These are phyloP conservation scores for Tilletia indica DNA, from an alignment of 1,284 basidiomycete genomes.

Conservation along the genomic window DNA sequence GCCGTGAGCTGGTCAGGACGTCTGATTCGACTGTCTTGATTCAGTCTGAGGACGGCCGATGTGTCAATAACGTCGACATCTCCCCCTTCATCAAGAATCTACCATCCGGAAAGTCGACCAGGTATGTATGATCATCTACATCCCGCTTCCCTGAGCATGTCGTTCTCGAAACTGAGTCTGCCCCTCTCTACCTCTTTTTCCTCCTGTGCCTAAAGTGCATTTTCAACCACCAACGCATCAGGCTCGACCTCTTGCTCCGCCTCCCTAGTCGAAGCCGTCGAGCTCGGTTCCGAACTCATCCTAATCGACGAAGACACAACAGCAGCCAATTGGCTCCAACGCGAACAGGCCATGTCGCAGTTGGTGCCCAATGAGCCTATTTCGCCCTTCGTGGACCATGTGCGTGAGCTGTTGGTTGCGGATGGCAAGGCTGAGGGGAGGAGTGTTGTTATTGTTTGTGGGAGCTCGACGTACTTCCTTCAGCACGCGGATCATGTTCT, in stretches of 20 bases:
- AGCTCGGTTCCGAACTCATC: slow-evolving; percentile 24
- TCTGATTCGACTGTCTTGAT: slow-evolving; percentile 13
- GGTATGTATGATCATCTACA: not conserved
- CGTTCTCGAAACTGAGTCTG: not conserved
- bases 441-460: slow-evolving; percentile 26
- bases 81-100: slow-evolving; percentile 26
- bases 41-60: slow-evolving; percentile 28
- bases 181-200: no score
- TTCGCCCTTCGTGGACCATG: slow-evolving; percentile 24
- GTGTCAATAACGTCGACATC: slow-evolving; percentile 23
- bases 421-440: slow-evolving; percentile 10
- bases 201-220: not conserved
- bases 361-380: slow-evolving; percentile 29
- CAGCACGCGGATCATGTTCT: slow-evolving; percentile 24
- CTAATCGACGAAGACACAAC: slow-evolving; percentile 29
- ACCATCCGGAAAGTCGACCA: slow-evolving; percentile 22
- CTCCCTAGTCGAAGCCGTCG: slow-evolving; percentile 25
- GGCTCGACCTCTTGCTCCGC: slow-evolving; percentile 30
- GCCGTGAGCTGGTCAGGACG: slow-evolving; percentile 27
- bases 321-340: slow-evolving; percentile 28
- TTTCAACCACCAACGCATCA: slow-evolving; percentile 29
- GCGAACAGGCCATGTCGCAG: slow-evolving; percentile 22
- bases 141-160: not conserved
- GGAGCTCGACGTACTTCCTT: slow-evolving; percentile 25
- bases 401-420: not conserved